Percentiles rank a stretch among this genome's conserved stretches.
Evolutionary conservation across 371 early-diverging fungal genomes (phyloP).

Genomic region (Syncephalastrum racemosum): DNA sequence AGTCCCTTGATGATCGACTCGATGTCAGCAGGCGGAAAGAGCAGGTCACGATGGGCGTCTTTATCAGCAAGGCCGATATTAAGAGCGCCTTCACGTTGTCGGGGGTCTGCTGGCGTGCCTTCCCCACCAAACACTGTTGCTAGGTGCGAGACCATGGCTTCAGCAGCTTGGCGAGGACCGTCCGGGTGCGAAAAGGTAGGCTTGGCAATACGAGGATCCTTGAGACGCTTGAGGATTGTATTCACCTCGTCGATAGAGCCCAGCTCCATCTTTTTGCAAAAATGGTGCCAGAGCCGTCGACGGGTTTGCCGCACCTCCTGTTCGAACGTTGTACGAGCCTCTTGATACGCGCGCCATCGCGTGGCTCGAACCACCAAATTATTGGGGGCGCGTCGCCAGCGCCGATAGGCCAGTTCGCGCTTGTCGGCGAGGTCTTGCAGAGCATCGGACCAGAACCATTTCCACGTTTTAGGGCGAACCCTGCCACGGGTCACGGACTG

Average conservation of each 20-base stretch:
- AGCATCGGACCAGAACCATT: constrained; percentile 14
- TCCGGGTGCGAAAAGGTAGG: constrained; percentile 10
- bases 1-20: constrained; percentile 1
- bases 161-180: constrained; percentile 13
- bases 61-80: constrained; percentile 51
- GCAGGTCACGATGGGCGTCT: constrained; percentile 69
- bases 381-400: background rate
- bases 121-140: constrained; percentile 5
- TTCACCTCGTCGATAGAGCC: constrained; percentile 3
- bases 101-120: too few relatives aligned
- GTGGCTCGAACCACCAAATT: too few relatives aligned
- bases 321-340: too few relatives aligned
- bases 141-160: constrained; percentile 11
- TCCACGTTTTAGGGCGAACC: background rate
- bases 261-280: constrained; percentile 8
- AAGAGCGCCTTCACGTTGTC: constrained; percentile 67
- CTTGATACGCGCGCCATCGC: too few relatives aligned
- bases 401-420: constrained; percentile 2
- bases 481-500: background rate
- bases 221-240: constrained; percentile 6
- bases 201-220: background rate
- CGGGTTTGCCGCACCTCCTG: background rate
- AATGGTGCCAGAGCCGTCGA: constrained; percentile 6
- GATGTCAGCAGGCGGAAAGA: too few relatives aligned
- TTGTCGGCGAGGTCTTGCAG: constrained; percentile 12